A percentile compares a stretch with the other conserved stretches of the same genome.
These are phyloP conservation scores for Cercospora nicotianae DNA, from an alignment of 2,329 filamentous ascomycete genomes.

Conservation along the genomic window DNA sequence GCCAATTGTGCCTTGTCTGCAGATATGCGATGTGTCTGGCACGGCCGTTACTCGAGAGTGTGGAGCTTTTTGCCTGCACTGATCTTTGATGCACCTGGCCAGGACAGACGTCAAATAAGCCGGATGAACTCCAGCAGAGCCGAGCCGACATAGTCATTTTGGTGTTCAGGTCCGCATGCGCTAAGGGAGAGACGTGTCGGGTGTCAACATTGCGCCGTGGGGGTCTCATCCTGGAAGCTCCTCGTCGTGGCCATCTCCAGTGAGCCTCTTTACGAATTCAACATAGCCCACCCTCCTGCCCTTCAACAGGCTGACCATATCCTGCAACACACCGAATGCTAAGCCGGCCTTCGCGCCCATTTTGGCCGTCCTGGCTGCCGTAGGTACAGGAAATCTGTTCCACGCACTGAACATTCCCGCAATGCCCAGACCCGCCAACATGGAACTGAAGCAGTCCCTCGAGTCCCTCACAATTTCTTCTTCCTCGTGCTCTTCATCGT, in stretches of 20 bases:
- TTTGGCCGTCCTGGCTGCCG: constrained; percentile 64
- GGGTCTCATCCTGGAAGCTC: not conserved
- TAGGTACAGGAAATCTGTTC: constrained; percentile 75
- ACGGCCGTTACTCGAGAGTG: not conserved
- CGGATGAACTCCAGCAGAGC: not conserved
- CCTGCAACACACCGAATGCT: constrained; percentile 77
- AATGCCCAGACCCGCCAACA: constrained; percentile 78
- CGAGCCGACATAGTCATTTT: not conserved
- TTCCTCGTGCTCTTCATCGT: constrained; percentile 30
- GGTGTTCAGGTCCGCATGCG: not conserved
- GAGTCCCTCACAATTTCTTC: constrained; percentile 43
- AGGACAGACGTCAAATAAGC: not conserved
- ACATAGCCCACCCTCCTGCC: constrained; percentile 75
- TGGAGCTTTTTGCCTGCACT: not conserved
- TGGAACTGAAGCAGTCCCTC: constrained; percentile 77
- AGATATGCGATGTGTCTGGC: not conserved
- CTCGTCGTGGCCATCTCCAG: not conserved
- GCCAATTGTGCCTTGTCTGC: not conserved
- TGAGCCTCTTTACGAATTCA: constrained; percentile 52
- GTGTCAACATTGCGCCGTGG: not conserved
- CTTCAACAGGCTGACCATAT: constrained; percentile 66
- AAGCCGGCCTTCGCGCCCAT: constrained; percentile 77
- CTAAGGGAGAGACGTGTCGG: not conserved
- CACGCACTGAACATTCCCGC: constrained; percentile 84
- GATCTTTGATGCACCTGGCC: not conserved